Percentiles rank a stretch among this genome's conserved stretches.
Evolutionary conservation across 2,329 filamentous ascomycete genomes (phyloP).

Genomic region (Hymenoscyphus fraxineus): DNA sequence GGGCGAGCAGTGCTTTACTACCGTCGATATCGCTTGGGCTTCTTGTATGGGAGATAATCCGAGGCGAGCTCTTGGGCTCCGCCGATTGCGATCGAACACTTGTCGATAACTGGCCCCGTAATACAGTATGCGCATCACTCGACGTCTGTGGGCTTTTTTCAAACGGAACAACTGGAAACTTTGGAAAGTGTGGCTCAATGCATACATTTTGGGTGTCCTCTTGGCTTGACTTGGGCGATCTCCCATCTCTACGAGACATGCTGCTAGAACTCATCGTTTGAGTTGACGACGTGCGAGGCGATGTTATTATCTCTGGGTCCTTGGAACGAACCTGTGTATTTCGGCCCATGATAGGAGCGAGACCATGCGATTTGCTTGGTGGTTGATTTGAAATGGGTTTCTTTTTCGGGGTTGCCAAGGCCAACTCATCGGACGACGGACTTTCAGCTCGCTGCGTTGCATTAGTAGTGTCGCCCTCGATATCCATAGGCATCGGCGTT

Average conservation of each 20-base stretch:
- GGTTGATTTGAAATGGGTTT: not conserved
- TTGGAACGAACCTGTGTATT: conserved; percentile 1
- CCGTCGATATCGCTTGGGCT: not conserved
- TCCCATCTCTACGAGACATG: not conserved
- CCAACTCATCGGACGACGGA: not conserved
- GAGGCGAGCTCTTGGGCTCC: not conserved
- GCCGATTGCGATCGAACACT: not conserved
- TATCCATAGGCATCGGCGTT: not conserved
- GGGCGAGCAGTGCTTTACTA: not conserved
- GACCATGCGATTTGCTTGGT: not conserved
- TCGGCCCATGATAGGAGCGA: not conserved
- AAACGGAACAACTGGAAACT: not conserved
- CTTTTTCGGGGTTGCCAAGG: not conserved
- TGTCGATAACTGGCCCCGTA: not conserved
- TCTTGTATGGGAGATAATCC: not conserved
- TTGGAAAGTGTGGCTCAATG: not conserved
- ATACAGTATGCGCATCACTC: not conserved
- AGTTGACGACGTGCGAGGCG: not conserved
- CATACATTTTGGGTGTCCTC: conserved; percentile 12
- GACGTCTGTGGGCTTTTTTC: not conserved
- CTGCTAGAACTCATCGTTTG: not conserved
- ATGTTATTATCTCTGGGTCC: not conserved
- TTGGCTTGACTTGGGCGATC: not conserved
- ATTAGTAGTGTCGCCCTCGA: not conserved
- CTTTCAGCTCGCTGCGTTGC: not conserved